phyloP scores from a whole-genome alignment of 345 rosid genomes.

The Isatis tinctoria region DNA sequence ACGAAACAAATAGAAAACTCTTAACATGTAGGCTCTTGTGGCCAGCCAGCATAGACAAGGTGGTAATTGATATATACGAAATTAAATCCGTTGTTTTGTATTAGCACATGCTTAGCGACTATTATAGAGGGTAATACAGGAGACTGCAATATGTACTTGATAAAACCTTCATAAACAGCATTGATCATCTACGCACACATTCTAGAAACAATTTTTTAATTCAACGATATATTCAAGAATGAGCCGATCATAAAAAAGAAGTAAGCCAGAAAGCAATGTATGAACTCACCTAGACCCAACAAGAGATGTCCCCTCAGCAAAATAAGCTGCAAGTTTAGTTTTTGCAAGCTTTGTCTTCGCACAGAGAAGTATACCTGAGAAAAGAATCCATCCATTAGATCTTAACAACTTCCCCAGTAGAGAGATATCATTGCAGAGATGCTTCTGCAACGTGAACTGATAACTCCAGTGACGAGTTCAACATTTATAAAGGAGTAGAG shows the following conservation, averaged over 20 bases:
- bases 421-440: neutral
- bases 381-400: constrained; percentile 6
- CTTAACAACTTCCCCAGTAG: neutral
- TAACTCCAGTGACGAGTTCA: neutral
- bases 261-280: neutral
- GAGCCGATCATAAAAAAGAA: neutral
- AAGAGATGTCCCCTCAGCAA: constrained; percentile 79
- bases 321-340: constrained; percentile 63
- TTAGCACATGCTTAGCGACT: neutral
- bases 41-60: neutral
- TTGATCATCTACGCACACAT: neutral
- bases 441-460: neutral
- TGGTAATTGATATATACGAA: neutral
- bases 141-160: neutral
- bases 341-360: constrained; percentile 87
- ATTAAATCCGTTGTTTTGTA: neutral
- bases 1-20: neutral
- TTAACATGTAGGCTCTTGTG: neutral
- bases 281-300: constrained; percentile 46
- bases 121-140: neutral
- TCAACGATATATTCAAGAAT: neutral
- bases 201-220: neutral
- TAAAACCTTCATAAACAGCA: neutral
- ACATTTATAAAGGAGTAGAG: neutral
- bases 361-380: constrained; percentile 80